Base-by-base conservation (phyloP, 2,329 filamentous ascomycete genomes). In the Oidium heveae region DNA sequence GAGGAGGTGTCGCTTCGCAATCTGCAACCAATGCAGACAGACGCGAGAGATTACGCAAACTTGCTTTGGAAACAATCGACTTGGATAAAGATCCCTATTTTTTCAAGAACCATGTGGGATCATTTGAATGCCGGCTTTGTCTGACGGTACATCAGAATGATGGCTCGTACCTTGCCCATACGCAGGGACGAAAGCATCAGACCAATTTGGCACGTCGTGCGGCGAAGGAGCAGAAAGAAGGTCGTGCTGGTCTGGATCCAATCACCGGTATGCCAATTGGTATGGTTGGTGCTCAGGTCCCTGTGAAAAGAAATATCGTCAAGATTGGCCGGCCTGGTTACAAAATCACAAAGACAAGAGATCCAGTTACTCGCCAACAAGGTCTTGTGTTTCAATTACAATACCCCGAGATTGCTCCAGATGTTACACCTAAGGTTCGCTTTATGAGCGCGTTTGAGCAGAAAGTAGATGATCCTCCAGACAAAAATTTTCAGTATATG, bases 81-180 rank as follows among this genome's bases (percentile, higher is more conserved):
- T 84, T 96, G 59, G 91, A 96, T 71, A 96, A 95, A 71, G 91
- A 98, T 71, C 91, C 91, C 0, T 98, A 96, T 77, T 95, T 96
- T 74, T 98, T 98, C 81, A 94, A 94, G 69, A 98, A 98, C 74
- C 89, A 98, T 69, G 86, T 96, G 63, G 91, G 91, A 65, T 91
- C 84, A 65, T 98, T 95, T 70, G 91, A 98, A 70, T 98, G 91
- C 68, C 85, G 91, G 33, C 82, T 98, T 43, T 98, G 91, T 66
- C 74, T 98, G 28, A 98, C 91, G 0, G 89, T 96, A 4, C 91
- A 98, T 74, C 91, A 98, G 66, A 98, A 98, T 68, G 91, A 98
- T 71, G 91, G 91, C 59, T 95, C 88, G 51, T 98, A 98, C 70
- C 86, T 98, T 61, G 91, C 91, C 1, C 91, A 98, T 70, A 98